These are phyloP conservation scores for Globisporangium parvum DNA, from an alignment of 352 stramenopile species.

Conservation along the genomic window DNA sequence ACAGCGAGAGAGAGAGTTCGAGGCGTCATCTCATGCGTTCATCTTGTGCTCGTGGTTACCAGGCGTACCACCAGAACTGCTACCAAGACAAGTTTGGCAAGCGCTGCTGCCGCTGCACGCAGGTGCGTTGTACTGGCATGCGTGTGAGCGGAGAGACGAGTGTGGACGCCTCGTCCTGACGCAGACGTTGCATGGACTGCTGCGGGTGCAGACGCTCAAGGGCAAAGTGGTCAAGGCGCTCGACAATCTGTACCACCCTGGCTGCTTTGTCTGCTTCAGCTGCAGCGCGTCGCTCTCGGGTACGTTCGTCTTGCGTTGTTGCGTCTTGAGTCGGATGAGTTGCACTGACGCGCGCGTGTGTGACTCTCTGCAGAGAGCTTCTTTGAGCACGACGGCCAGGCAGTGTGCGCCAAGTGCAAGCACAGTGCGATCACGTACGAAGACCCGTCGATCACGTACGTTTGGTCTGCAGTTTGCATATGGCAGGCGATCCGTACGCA, in stretches of 20 bases:
- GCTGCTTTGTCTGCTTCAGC: slow-evolving; percentile 77
- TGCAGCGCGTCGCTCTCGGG: slow-evolving; percentile 72
- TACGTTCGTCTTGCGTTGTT: slow-evolving; percentile 17
- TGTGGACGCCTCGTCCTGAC: not conserved
- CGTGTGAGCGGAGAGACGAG: not conserved
- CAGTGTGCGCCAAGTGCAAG: slow-evolving; percentile 76
- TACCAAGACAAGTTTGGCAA: slow-evolving; percentile 78
- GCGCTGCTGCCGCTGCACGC: slow-evolving; percentile 69
- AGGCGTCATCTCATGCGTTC: not conserved
- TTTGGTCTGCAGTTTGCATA: not conserved
- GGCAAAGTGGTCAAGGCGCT: slow-evolving; percentile 83
- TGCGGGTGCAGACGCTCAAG: slow-evolving; percentile 45
- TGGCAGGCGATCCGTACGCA: not conserved
- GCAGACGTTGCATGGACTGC: not conserved
- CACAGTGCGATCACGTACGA: slow-evolving; percentile 57
- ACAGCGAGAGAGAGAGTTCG: slow-evolving; percentile 3
- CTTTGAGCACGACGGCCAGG: slow-evolving; percentile 72
- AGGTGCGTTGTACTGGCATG: slow-evolving; percentile 20
- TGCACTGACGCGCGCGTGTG: not conserved
- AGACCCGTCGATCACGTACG: slow-evolving; percentile 40
- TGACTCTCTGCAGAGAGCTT: slow-evolving; percentile 57
- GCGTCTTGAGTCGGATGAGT: not conserved
- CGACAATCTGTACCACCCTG: slow-evolving; percentile 79
- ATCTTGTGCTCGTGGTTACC: not conserved
- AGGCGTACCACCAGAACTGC: slow-evolving; percentile 77